Evolutionary conservation across 768 basidiomycete genomes (phyloP).

Genomic region (Mycena leptocephala): DNA sequence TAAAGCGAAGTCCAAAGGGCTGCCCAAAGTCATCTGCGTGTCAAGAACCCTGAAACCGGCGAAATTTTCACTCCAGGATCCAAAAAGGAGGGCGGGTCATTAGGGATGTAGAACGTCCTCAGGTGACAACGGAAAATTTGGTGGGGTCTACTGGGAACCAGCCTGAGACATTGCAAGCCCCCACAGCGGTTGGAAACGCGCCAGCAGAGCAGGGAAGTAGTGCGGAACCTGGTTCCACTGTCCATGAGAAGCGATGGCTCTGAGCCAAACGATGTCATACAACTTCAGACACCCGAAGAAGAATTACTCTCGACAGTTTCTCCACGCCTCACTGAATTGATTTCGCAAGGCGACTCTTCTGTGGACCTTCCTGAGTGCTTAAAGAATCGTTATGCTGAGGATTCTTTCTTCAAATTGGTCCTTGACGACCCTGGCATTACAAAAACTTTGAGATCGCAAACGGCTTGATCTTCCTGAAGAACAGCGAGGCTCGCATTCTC

Average conservation of each 20-base stretch:
- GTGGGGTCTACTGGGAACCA: neutral
- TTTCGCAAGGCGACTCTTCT: neutral
- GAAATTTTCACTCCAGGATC: neutral
- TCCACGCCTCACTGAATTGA: neutral
- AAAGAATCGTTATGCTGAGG: slow-evolving; percentile 41
- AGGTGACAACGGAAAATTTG: neutral
- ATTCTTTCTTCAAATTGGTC: slow-evolving; percentile 48
- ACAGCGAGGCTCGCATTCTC: neutral
- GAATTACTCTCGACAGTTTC: neutral
- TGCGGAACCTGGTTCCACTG: too few relatives aligned
- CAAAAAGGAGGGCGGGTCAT: neutral
- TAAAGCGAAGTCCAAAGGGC: neutral
- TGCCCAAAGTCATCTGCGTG: slow-evolving; percentile 17
- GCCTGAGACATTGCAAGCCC: neutral
- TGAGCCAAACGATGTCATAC: neutral
- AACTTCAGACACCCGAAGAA: slow-evolving; percentile 10
- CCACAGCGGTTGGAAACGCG: too few relatives aligned
- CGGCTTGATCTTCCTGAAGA: slow-evolving; percentile 40
- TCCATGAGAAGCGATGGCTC: neutral
- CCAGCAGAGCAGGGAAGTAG: too few relatives aligned
- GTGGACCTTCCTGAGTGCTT: slow-evolving; percentile 10
- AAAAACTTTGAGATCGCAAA: slow-evolving; percentile 44
- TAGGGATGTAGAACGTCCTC: neutral
- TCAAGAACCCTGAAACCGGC: neutral
- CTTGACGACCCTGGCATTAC: slow-evolving; percentile 38